Evolutionary conservation across 306 rosid species (phyloP).

Genomic region (Fagus sylvatica): DNA sequence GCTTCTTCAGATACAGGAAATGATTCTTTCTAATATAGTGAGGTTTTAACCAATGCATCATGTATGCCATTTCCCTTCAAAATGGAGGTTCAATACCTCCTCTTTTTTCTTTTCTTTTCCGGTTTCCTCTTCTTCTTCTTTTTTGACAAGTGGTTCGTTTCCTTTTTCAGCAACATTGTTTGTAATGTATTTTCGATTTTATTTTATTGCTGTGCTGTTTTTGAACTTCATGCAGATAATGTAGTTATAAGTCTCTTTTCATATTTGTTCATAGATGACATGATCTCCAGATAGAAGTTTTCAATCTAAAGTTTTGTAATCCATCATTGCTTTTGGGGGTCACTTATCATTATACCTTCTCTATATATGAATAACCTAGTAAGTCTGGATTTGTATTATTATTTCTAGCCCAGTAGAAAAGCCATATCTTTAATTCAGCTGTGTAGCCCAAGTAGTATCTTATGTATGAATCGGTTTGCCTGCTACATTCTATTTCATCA

Average conservation of each 20-base stretch:
- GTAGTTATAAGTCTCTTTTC: neutral
- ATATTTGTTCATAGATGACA: neutral
- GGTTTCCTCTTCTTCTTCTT: neutral
- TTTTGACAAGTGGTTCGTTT: neutral
- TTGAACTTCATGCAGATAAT: neutral
- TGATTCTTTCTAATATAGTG: neutral
- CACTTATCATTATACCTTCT: neutral
- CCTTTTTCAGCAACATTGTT: neutral
- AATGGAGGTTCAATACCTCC: neutral
- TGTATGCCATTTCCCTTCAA: neutral
- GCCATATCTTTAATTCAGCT: neutral
- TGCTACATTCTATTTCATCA: neutral
- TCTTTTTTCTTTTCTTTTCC: neutral
- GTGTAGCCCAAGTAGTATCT: neutral
- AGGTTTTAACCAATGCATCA: neutral
- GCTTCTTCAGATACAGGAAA: neutral
- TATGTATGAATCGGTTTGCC: neutral
- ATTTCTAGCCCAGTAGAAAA: neutral
- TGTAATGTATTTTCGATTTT: no score
- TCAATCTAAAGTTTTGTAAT: neutral
- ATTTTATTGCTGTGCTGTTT: neutral
- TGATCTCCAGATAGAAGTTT: neutral
- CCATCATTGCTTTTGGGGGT: neutral
- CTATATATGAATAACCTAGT: no score
- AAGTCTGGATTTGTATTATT: neutral